A percentile compares a stretch with the other conserved stretches of the same genome.
These are phyloP conservation scores for Plasmodium yoelii DNA, from an alignment of 169 alveolate genomes.

Conservation along the genomic window DNA sequence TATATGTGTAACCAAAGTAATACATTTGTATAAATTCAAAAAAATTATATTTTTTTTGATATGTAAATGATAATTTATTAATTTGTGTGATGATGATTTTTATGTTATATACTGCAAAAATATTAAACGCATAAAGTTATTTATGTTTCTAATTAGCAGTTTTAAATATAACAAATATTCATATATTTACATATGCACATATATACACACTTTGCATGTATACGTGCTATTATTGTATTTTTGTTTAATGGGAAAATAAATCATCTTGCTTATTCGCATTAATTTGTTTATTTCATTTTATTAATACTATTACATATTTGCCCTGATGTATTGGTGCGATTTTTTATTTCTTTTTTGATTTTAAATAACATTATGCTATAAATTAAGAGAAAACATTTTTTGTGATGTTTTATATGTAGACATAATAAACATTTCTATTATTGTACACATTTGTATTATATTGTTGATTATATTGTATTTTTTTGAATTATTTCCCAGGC, in stretches of 20 bases:
- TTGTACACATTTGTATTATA: not conserved
- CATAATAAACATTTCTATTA: not conserved
- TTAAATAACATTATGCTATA: not conserved
- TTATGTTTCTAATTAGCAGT: not conserved
- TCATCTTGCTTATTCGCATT: slow-evolving; percentile 2
- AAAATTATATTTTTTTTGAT: not conserved
- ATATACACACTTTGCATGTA: slow-evolving; percentile 8
- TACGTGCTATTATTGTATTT: not conserved
- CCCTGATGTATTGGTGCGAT: not conserved
- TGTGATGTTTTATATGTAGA: not conserved
- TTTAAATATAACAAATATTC: slow-evolving; percentile 8
- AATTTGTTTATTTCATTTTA: slow-evolving; percentile 1
- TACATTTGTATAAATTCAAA: slow-evolving; percentile 6
- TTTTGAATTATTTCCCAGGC: not conserved
- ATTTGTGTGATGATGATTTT: not conserved
- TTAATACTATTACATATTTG: not conserved
- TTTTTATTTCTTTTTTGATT: not conserved
- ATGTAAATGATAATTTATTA: not conserved
- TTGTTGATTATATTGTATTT: not conserved
- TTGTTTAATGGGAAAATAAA: slow-evolving; percentile 2
- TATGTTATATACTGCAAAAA: not conserved
- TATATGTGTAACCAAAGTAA: not conserved
- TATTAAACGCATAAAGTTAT: not conserved
- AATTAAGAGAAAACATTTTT: slow-evolving; percentile 1
- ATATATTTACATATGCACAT: slow-evolving; percentile 10